Base-by-base conservation (phyloP, 352 stramenopile genomes). In the Globisporangium barbulae region DNA sequence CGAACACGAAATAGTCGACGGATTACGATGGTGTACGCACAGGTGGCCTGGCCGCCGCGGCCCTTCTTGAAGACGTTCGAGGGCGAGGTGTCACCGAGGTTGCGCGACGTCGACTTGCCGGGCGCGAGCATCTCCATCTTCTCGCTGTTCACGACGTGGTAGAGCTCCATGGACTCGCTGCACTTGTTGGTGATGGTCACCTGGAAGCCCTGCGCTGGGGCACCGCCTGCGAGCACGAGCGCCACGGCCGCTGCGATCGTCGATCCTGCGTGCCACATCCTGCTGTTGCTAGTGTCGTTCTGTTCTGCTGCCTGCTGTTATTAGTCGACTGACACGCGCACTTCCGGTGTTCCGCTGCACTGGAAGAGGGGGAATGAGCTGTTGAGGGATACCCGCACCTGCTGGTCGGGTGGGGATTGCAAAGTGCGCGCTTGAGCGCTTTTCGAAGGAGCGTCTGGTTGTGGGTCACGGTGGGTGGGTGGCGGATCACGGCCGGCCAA, bases 111-210 rank as follows among this genome's bases (percentile, higher is more conserved):
- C 48, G 64, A 76, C 25, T 53, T 72, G 8, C 80, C 78, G 1
- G 64, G 21, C 2, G 70, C 41, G 9, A 89, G 59, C 37, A 56
- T 55, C 59, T 75, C 60, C 12, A 63, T 76, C 12, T 53, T 13
- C 1, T 76, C 50, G 47, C 69, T 67, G 31, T 68, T 71, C 5
- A 62, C 56, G 28, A 73, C 69, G 53, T 81, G 72, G 22, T 67
- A 67, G 22, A 91, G 52, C 25, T 78, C 77, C 41, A 89, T 70
- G 30, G 45, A 44, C 42, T 77, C 69, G 6, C 62, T 52, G 68
- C 82, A 91, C 64, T 70, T 73, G 75, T 91, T 91, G 57, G 60
- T 75, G 57, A 91, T 60, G 67, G 78, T 76, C 68, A 90, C 64
- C 49, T 79, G 68, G 64, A 84, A 74, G 47, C 65, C 76, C 22